Evolutionary conservation across 1,284 basidiomycete genomes (phyloP).

Genomic region (Golubevia sp.): DNA sequence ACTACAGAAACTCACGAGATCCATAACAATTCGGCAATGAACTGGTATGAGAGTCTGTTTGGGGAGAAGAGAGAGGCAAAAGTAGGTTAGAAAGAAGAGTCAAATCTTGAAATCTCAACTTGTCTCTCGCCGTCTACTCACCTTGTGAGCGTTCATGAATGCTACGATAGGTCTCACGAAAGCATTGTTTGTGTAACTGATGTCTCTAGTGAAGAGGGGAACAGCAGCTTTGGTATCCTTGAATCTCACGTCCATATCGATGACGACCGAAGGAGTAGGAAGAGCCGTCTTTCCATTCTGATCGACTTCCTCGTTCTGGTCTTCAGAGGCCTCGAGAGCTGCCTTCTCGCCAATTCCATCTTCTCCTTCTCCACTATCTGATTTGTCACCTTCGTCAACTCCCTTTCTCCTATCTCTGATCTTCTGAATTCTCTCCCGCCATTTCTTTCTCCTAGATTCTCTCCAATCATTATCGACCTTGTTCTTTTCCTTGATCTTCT

Average conservation of each 20-base stretch:
- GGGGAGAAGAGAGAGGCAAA: background rate
- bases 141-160: slow-evolving; percentile 71
- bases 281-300: slow-evolving; percentile 14
- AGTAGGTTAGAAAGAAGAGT: slow-evolving; percentile 1
- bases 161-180: slow-evolving; percentile 94
- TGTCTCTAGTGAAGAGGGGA: slow-evolving; percentile 72
- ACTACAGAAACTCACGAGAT: slow-evolving; percentile 31
- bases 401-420: no score
- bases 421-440: no score
- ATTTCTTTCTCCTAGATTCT: background rate
- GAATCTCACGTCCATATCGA: slow-evolving; percentile 94
- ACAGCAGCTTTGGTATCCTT: slow-evolving; percentile 94
- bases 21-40: slow-evolving; percentile 54
- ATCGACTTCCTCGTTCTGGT: slow-evolving; percentile 15
- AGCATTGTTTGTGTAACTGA: slow-evolving; percentile 93
- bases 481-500: slow-evolving; percentile 61
- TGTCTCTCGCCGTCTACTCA: background rate
- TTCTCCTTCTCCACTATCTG: no score
- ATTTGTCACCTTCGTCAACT: no score
- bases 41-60: slow-evolving; percentile 45
- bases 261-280: slow-evolving; percentile 65
- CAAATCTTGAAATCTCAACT: background rate
- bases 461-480: background rate
- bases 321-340: slow-evolving; percentile 3
- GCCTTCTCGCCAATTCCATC: slow-evolving; percentile 7